These are phyloP conservation scores for Nannizzia gypsea DNA, from an alignment of 2,329 filamentous ascomycete species.

Conservation along the genomic window DNA sequence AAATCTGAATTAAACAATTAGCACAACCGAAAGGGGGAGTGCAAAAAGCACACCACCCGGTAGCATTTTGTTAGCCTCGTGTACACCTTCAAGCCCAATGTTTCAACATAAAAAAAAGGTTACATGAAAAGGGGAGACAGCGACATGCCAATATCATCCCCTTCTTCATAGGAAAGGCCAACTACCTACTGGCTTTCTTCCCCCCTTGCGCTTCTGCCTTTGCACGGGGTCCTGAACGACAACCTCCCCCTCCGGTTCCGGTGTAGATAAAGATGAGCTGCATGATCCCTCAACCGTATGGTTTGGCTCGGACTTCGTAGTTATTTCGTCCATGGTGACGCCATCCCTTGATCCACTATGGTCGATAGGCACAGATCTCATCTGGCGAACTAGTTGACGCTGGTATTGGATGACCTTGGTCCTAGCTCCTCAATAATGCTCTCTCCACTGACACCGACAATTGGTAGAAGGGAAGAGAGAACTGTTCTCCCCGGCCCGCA, in stretches of 20 bases:
- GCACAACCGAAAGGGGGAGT: neutral
- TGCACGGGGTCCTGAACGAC: conserved; percentile 34
- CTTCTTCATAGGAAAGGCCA: neutral
- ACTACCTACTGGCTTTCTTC: conserved; percentile 80
- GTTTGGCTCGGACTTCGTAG: conserved; percentile 32
- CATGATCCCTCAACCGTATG: conserved; percentile 30
- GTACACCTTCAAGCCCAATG: neutral
- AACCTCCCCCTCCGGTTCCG: conserved; percentile 33
- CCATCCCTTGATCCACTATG: conserved; percentile 31
- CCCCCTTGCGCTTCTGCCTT: conserved; percentile 85
- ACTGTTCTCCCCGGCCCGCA: neutral
- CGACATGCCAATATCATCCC: conserved; percentile 12
- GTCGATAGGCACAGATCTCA: conserved; percentile 36
- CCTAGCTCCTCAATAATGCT: neutral
- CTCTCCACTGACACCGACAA: neutral
- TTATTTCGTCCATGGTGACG: conserved; percentile 27
- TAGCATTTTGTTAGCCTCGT: neutral
- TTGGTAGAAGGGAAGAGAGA: neutral
- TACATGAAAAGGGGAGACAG: conserved; percentile 6
- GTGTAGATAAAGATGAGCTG: conserved; percentile 36
- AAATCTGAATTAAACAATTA: conserved; percentile 56
- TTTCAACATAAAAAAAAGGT: conserved; percentile 10
- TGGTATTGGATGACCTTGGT: neutral
- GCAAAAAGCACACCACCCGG: neutral
- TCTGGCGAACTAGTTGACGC: conserved; percentile 14